These are phyloP conservation scores for Leptodermis oblonga DNA, from an alignment of 257 asterid species.

Conservation along the genomic window DNA sequence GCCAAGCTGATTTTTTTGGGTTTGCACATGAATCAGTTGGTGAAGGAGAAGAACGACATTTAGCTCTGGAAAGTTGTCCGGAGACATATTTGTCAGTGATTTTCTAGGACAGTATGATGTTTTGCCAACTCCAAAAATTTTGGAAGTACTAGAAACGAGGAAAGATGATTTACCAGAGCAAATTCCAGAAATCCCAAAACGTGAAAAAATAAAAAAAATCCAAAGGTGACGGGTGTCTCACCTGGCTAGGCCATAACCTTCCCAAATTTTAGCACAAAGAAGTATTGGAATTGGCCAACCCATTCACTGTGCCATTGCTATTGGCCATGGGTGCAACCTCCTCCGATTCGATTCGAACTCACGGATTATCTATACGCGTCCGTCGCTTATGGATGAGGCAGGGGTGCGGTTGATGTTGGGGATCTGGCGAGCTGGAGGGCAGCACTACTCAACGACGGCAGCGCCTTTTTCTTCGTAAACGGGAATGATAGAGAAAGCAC, in stretches of 20 bases:
- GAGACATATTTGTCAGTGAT: slow-evolving; percentile 84
- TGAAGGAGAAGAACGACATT: slow-evolving; percentile 79
- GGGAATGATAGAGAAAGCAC: slow-evolving; percentile 28
- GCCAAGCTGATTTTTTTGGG: slow-evolving; percentile 94
- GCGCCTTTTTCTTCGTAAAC: slow-evolving; percentile 33
- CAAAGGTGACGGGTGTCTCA: too few species aligned
- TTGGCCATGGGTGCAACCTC: too few species aligned
- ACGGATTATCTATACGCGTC: not conserved
- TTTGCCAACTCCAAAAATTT: slow-evolving; percentile 35
- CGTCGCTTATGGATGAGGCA: slow-evolving; percentile 19
- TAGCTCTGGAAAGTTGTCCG: slow-evolving; percentile 73
- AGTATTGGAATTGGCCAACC: too few species aligned
- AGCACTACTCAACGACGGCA: slow-evolving; percentile 20
- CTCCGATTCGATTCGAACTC: not conserved
- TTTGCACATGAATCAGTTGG: slow-evolving; percentile 93
- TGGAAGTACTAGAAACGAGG: slow-evolving; percentile 45
- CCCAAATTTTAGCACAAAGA: not conserved
- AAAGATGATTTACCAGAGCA: slow-evolving; percentile 43
- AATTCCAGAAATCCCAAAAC: slow-evolving; percentile 17
- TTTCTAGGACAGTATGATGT: slow-evolving; percentile 62
- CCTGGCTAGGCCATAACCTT: too few species aligned
- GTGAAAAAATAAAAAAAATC: too few species aligned
- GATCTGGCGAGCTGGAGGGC: slow-evolving; percentile 34
- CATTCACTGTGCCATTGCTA: too few species aligned
- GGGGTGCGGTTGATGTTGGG: slow-evolving; percentile 28